A percentile compares a stretch with the other conserved stretches of the same genome.
phyloP scores from a whole-genome alignment of 2,329 filamentous ascomycete genomes.

The Didymella pomorum region DNA sequence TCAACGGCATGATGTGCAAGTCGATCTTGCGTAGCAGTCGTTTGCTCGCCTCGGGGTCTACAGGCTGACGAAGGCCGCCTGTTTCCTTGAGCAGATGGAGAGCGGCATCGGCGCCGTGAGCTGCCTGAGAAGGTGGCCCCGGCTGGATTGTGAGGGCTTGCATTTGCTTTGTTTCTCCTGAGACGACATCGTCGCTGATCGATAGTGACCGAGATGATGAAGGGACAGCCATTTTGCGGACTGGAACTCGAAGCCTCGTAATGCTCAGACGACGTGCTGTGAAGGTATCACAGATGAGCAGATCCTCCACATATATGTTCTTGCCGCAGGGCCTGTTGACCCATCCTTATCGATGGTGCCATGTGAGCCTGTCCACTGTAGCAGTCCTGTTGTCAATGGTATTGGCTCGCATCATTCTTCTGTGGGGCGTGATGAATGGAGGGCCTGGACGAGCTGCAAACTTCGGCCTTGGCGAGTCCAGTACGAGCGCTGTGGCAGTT shows the following conservation, averaged over 20 bases:
- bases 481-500: neutral
- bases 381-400: neutral
- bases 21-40: slow-evolving; percentile 55
- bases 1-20: slow-evolving; percentile 57
- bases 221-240: slow-evolving; percentile 2
- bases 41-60: slow-evolving; percentile 18
- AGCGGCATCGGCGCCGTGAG: slow-evolving; percentile 21
- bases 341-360: slow-evolving; percentile 2
- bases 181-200: neutral
- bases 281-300: neutral
- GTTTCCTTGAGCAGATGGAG: slow-evolving; percentile 20
- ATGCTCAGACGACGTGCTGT: neutral
- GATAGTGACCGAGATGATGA: neutral
- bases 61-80: slow-evolving; percentile 5
- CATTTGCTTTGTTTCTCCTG: neutral
- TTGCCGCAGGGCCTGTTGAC: neutral
- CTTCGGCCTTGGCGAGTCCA: neutral
- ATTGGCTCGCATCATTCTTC: neutral
- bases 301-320: neutral
- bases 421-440: neutral
- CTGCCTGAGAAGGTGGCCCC: no score
- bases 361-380: neutral
- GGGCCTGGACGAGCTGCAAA: neutral
- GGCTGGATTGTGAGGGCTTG: neutral
- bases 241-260: no score